phyloP scores from a whole-genome alignment of 2,329 filamentous ascomycete genomes.

The Teratosphaeria destructans region DNA sequence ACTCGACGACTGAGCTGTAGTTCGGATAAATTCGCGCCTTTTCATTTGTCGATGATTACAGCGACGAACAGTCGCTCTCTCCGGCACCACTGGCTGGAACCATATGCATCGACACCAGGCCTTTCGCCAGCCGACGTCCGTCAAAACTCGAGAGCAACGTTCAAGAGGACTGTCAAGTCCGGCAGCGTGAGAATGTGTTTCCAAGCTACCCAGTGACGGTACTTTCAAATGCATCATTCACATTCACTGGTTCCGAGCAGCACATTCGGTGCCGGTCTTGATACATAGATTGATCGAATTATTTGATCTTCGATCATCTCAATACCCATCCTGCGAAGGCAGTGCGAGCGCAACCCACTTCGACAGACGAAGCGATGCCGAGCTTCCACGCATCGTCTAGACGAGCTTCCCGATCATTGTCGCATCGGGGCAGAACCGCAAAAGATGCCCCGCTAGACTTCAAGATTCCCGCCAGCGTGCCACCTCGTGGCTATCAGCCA shows the following conservation, averaged over 20 bases:
- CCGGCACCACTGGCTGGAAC: too few relatives aligned
- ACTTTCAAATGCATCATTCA: background rate
- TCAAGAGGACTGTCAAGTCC: background rate
- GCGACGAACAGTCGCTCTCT: too few relatives aligned
- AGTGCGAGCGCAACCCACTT: background rate
- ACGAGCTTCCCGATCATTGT: background rate
- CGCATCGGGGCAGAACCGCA: background rate
- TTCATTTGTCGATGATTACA: too few relatives aligned
- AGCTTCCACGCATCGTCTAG: background rate
- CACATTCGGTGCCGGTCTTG: background rate
- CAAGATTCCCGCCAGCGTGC: background rate
- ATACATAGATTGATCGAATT: background rate
- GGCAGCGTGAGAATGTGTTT: background rate
- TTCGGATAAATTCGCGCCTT: too few relatives aligned
- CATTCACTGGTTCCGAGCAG: background rate
- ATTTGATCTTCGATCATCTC: background rate
- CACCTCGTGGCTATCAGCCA: background rate
- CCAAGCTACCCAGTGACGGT: background rate
- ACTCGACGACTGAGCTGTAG: too few relatives aligned
- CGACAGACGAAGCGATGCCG: background rate
- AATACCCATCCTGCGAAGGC: background rate
- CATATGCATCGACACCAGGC: too few relatives aligned
- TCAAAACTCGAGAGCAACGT: background rate
- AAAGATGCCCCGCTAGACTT: background rate
- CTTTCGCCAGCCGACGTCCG: background rate